Evolutionary conservation across 2,329 filamentous ascomycete species (phyloP), one percentile per base, ranked within the genome.

Genomic region (Helotiales sp.): DNA sequence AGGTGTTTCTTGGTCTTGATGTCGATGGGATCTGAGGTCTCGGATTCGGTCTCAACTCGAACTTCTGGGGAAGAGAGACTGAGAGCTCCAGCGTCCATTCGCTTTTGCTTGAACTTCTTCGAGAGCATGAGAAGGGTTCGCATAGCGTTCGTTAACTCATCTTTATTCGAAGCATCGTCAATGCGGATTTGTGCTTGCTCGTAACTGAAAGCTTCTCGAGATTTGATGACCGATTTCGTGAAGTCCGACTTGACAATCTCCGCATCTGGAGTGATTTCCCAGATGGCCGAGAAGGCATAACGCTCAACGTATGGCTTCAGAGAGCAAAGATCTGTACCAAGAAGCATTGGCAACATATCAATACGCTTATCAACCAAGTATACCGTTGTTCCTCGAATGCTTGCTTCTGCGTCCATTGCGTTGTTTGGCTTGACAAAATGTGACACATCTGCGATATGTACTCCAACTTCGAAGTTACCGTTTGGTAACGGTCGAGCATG

Each of bases 341-440:
- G 89, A 34, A 99, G 89, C 86, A 93, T 94, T 0, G 96, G 96
- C 79, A 99, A 86, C 96, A 99, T 99, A 83, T 99, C 96, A 75
- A 99, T 99, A 75, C 96, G 93, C 84, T 99, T 99, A 80, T 99
- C 96, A 2, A 99, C 96, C 17, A 99, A 84, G 78, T 99, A 99
- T 30, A 99, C 96, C 0, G 95, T 98, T 4, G 96, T 98, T 69
- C 96, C 96, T 75, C 96, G 91, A 76, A 97, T 88, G 76, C 93
- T 96, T 2, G 96, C 96, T 81, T 99, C 96, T 57, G 89, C 87
- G 78, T 99, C 96, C 96, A 99, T 99, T 63, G 96, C 91, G 76
- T 95, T 99, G 79, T 92, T 93, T 28, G 96, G 94, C 80, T 96
- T 97, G 75, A 99, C 96, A 77, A 99, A 99, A 80, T 99, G 92